Evolutionary conservation across 192 early-diverging fungal genomes (phyloP), one percentile per base, ranked within the genome.

Genomic region (Coemansia sp.): DNA sequence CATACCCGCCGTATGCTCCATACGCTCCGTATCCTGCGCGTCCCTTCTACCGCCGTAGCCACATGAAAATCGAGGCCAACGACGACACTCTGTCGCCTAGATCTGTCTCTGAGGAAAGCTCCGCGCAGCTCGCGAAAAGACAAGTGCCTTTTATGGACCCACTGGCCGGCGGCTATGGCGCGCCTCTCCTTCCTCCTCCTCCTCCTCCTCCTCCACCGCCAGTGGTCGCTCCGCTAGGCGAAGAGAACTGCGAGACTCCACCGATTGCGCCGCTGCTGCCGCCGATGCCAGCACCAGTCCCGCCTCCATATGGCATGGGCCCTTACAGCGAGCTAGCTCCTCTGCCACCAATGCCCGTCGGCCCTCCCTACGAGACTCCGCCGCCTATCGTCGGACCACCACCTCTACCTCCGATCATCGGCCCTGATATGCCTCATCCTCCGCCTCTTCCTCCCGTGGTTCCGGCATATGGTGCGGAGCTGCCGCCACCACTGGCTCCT

Each of bases 221-320:
- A 3, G 34, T 46, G 4, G 59, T 38, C 34, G 62, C 59, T 31
- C 64, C 69, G 8, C 46, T 68, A 12, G 62, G 51, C 14, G 67
- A 63, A 38, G 68, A 71, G 37, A 67, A 80, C 37, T 80, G 73
- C 58, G 77, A 74, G 59, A 68, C 58, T 15, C 64, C 42, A 10
- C 65, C 48, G 37, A 65, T 67, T 29, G 57, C 64, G 3, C 70
- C 64, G 3, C 70, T 55, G 2, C 60, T 29, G 3, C 63, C 63
- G 14, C 70, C 70, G 19, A 59, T 65, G 38, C 71, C 71, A 29
- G 27, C 59, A 38, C 57, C 48, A 14, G 64, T 21, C 10, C 29
- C 64, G 12, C 25, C 64, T 7, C 67, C 23, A 32, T 34, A 62
- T 25, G 67, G 59, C 46, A 61, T 62, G 67, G 67, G 58, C 21